Evolutionary conservation across 2,329 filamentous ascomycete species (phyloP), one percentile per base, ranked within the genome.

Genomic region (Beauveria bassiana): DNA sequence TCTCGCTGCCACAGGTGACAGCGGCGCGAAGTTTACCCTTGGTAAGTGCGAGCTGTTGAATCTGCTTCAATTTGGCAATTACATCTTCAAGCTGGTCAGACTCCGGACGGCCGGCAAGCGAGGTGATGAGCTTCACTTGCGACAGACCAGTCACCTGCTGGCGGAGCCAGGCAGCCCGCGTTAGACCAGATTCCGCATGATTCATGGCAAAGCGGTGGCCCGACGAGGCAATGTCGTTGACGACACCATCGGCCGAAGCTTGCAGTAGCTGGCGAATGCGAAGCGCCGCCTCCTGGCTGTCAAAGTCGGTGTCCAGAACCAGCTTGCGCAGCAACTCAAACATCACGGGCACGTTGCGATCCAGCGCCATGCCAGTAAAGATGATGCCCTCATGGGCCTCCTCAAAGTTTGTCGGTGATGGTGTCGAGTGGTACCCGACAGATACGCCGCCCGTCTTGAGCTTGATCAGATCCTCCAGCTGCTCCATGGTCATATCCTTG

Each of bases 381-480:
- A 88, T 84, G 28, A 99, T 78, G 0, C 95, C 95, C 74, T 99
- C 95, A 20, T 84, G 86, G 9, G 87, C 89, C 28, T 82, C 78
- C 34, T 83, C 81, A 60, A 90, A 85, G 66, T 93, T 85, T 1
- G 81, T 82, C 0, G 93, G 91, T 2, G 87, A 91, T 0, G 93
- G 85, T 0, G 88, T 86, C n/a, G 88, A 85, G 74, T 96, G 90
- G 67, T 96, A 93, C 1, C 89, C 87, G 18, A 96, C 86, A 3
- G 87, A 90, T 43, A 99, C 84, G 10, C 95, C 95, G 22, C 95
- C 95, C 1, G 95, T 98, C 77, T 96, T 96, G 34, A 98, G 82
- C 74, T 98, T 98, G 73, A 99, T 97, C 61, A 93, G 76, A 70
- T 98, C 95, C 74, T 99, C 95, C 57, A 98, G 84, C 73, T 97